A percentile compares a stretch with the other conserved stretches of the same genome.
phyloP scores from a whole-genome alignment of 768 basidiomycete genomes.

The Lentinus tigrinus region DNA sequence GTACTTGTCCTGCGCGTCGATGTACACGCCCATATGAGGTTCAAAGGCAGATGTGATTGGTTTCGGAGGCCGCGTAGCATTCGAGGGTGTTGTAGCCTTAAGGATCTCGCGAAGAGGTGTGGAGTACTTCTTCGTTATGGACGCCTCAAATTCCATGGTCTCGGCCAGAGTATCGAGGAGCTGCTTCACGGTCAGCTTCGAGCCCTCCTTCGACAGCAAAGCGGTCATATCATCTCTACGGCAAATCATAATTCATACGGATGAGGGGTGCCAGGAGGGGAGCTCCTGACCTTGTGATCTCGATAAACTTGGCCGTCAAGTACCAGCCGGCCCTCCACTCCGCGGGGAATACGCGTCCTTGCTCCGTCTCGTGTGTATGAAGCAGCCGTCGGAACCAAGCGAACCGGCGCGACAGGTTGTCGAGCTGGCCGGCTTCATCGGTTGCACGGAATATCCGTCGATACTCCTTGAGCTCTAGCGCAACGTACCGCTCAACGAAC shows the following conservation, averaged over 20 bases:
- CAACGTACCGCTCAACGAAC: constrained; percentile 85
- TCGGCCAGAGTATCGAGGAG: constrained; percentile 86
- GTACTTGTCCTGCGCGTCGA: constrained; percentile 95
- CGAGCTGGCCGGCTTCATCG: constrained; percentile 95
- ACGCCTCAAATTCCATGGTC: constrained; percentile 83
- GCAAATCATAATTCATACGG: neutral
- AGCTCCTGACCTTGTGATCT: constrained; percentile 75
- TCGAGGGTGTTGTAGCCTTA: constrained; percentile 46
- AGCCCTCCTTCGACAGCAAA: constrained; percentile 75
- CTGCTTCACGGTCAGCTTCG: constrained; percentile 69
- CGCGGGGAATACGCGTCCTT: constrained; percentile 77
- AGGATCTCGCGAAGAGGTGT: constrained; percentile 69
- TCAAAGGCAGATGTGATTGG: constrained; percentile 91
- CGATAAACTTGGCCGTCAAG: constrained; percentile 82
- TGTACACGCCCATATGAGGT: constrained; percentile 87
- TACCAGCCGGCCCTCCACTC: constrained; percentile 86
- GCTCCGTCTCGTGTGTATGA: constrained; percentile 84
- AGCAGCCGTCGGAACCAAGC: constrained; percentile 92
- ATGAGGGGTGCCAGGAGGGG: too few species aligned
- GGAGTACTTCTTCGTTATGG: constrained; percentile 80
- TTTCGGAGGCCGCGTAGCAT: constrained; percentile 51
- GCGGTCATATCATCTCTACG: constrained; percentile 80
- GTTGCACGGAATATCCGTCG: constrained; percentile 90
- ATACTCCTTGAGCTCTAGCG: constrained; percentile 92
- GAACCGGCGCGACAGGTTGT: constrained; percentile 90